Evolutionary conservation across 164 flowering plant species (phyloP), one percentile per base, ranked within the genome.

Genomic region (Kingdonia uniflora): DNA sequence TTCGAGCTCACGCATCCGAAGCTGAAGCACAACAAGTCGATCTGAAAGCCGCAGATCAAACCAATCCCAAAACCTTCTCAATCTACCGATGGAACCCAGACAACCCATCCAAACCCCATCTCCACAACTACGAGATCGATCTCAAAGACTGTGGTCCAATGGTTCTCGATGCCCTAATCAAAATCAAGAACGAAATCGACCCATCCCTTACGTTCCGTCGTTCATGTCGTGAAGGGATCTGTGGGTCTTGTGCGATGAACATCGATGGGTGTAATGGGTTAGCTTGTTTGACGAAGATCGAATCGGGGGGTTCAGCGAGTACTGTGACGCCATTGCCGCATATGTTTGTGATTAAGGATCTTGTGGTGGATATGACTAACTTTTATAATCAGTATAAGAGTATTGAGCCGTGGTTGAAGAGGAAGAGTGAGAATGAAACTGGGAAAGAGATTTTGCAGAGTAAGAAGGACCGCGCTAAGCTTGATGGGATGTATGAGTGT

Each of bases 231-330:
- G 99, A 94, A 51, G 99, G 99, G 12, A 94, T 94, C 59, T 94
- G 99, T 57, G 99, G 99, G 3, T 94, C 99, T 11, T 94, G 99
- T 64, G 97, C 97, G 1, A 94, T 94, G 99, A 89, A 84, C 68
- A 94, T 94, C 60, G 80, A 94, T 57, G 99, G 99, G 11, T 79
- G 90, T 50, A 94, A 94, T 48, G 97, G 96, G 1, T 74, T 94
- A 13, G 99, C 99, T 5, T 94, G 99, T 58, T 64, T 94, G 51
- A 89, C 95, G 12, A 86, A 89, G 77, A 94, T 94, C 52, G 64
- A 64, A 6, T 2, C 49, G 3, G 49, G 15, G 16, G 76, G 59
- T 0, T 1, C 65, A 22, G 6, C 70, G 1, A 25, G 74, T 21
- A 87, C 76, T 38, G 60, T 94, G 50, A 89, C 92, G 13, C 99